phyloP scores from a whole-genome alignment of 441 rosid species.

The Macaranga tanarius region DNA sequence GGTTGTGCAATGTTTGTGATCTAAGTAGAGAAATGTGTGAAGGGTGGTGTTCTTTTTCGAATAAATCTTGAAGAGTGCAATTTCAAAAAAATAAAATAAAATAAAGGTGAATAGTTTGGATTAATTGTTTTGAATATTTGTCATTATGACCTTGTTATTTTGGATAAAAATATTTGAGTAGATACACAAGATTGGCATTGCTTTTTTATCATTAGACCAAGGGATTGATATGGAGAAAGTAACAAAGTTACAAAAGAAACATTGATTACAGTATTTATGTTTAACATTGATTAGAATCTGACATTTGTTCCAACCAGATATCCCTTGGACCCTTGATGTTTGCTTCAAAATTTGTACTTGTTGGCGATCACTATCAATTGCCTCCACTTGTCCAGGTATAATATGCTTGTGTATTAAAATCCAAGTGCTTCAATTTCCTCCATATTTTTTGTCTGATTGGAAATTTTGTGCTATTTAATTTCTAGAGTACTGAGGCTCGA shows the following conservation, averaged over 20 bases:
- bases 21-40: background rate
- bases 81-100: background rate
- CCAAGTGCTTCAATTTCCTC: conserved; percentile 19
- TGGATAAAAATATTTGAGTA: background rate
- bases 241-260: background rate
- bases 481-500: conserved; percentile 89
- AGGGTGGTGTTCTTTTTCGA: background rate
- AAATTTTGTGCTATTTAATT: conserved; percentile 24
- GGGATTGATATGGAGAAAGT: background rate
- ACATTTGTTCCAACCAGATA: conserved; percentile 50
- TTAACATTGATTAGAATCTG: background rate
- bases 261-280: background rate
- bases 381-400: conserved; percentile 94
- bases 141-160: background rate
- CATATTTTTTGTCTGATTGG: conserved; percentile 23
- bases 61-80: background rate
- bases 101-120: background rate
- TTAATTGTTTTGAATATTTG: background rate
- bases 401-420: conserved; percentile 8
- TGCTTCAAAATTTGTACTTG: conserved; percentile 87
- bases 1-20: background rate
- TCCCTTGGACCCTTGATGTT: conserved; percentile 90
- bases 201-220: background rate
- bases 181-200: background rate
- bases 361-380: conserved; percentile 98